Conservation (phyloP, 768 basidiomycete genomes). For the Nidula microcarpa region DNA sequence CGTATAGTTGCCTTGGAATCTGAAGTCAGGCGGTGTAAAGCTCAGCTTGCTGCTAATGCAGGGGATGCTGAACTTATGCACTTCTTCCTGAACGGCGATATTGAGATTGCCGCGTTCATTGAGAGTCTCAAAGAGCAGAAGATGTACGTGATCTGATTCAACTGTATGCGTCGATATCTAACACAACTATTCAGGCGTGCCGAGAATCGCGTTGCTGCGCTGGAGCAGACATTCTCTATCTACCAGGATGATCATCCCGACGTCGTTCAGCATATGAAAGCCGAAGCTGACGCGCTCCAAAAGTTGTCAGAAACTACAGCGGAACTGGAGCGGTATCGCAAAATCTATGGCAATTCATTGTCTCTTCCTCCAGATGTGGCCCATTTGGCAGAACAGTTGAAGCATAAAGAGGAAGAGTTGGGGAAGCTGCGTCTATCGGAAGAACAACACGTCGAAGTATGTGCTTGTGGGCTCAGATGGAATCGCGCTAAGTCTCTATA, state of each 20-base stretch:
- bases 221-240: constrained; percentile 49
- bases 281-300: constrained; percentile 48
- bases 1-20: constrained; percentile 69
- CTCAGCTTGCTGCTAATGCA: constrained; percentile 70
- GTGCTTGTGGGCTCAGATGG: constrained; percentile 11
- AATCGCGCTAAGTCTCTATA: not conserved
- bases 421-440: constrained; percentile 58
- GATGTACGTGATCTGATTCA: constrained; percentile 42
- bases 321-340: constrained; percentile 59
- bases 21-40: constrained; percentile 70
- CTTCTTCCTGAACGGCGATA: constrained; percentile 60
- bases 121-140: constrained; percentile 51
- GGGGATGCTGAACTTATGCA: constrained; percentile 69
- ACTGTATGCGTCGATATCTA: too few species aligned
- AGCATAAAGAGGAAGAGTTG: constrained; percentile 67
- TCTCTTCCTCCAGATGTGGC: constrained; percentile 47
- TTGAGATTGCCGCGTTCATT: constrained; percentile 49
- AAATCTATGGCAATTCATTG: constrained; percentile 57
- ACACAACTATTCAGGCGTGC: constrained; percentile 48
- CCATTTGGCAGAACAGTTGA: constrained; percentile 50
- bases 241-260: constrained; percentile 53
- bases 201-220: constrained; percentile 42
- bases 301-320: constrained; percentile 41
- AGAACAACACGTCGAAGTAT: constrained; percentile 61
- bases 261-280: constrained; percentile 40